Conservation (phyloP, 2,329 filamentous ascomycete genomes). For the Beauveria sp. region DNA sequence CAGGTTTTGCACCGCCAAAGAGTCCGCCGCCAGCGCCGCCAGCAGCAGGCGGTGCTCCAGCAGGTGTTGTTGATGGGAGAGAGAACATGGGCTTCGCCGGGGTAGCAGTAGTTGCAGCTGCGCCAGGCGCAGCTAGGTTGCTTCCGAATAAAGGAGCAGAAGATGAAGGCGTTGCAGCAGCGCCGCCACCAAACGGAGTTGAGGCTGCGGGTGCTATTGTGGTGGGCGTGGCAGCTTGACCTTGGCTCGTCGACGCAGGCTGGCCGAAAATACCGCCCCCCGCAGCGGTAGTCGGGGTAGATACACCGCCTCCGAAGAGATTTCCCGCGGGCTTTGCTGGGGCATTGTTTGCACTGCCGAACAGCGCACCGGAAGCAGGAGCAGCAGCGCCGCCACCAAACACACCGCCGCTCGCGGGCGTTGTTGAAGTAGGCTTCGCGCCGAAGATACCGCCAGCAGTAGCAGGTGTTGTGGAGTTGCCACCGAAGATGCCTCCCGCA, state of each 20-base stretch:
- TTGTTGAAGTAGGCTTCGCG: constrained; percentile 15
- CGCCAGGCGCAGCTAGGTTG: constrained; percentile 20
- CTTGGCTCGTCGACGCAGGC: constrained; percentile 7
- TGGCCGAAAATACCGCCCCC: constrained; percentile 20
- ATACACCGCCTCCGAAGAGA: constrained; percentile 16
- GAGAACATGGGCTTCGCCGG: constrained; percentile 39
- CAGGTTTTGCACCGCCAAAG: constrained; percentile 21
- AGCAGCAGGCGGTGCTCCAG: constrained; percentile 43
- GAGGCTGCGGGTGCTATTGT: constrained; percentile 19
- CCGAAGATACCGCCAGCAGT: constrained; percentile 14
- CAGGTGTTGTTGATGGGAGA: constrained; percentile 47
- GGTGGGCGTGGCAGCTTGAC: constrained; percentile 14
- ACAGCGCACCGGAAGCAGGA: constrained; percentile 32
- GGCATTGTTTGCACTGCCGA: constrained; percentile 25
- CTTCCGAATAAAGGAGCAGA: constrained; percentile 21
- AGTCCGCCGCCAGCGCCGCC: constrained; percentile 22
- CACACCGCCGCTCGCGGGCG: constrained; percentile 25
- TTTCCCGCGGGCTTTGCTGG: constrained; percentile 21
- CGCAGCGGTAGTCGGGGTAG: constrained; percentile 19
- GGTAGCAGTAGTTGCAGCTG: constrained; percentile 26
- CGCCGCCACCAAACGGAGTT: constrained; percentile 24
- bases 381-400: constrained; percentile 33
- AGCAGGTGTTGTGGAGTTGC: constrained; percentile 4
- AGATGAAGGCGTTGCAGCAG: constrained; percentile 10
- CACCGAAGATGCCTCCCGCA: constrained; percentile 19